Percentiles rank a stretch among this genome's conserved stretches.
Evolutionary conservation across 2,329 filamentous ascomycete species (phyloP).

Genomic region (Trichoderma sp.): DNA sequence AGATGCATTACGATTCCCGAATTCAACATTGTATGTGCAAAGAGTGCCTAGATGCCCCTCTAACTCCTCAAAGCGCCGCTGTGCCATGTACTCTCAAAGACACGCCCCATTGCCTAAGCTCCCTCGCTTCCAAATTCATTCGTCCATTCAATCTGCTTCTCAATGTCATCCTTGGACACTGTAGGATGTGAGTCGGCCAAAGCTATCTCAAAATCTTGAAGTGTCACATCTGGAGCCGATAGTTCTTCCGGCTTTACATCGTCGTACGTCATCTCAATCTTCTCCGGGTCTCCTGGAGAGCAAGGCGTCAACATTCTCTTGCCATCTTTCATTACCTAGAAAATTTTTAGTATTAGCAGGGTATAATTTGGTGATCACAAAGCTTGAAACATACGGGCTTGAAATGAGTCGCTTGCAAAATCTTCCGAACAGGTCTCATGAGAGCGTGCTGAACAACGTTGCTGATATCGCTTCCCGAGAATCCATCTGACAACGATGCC

Average conservation of each 20-base stretch:
- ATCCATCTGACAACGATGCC: conserved; percentile 82
- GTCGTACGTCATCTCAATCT: conserved; percentile 91
- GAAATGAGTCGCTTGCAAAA: conserved; percentile 96
- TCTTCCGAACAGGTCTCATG: conserved; percentile 96
- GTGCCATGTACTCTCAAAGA: conserved; percentile 27
- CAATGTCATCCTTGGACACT: conserved; percentile 82
- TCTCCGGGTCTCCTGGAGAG: conserved; percentile 83
- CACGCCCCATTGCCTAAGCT: conserved; percentile 35
- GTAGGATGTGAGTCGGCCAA: conserved; percentile 87
- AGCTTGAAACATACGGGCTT: conserved; percentile 65
- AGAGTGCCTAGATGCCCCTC: conserved; percentile 26
- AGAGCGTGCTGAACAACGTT: conserved; percentile 95
- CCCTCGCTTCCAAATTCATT: conserved; percentile 94
- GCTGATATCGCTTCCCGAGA: conserved; percentile 92
- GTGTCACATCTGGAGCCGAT: conserved; percentile 77
- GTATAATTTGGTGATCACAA: background rate
- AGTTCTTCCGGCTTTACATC: conserved; percentile 80
- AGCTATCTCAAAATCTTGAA: conserved; percentile 92
- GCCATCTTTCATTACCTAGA: conserved; percentile 67
- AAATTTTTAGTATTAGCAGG: conserved; percentile 21
- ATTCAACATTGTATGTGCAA: conserved; percentile 20
- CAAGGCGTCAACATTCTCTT: conserved; percentile 77
- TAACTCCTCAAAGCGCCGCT: conserved; percentile 34
- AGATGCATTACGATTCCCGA: conserved; percentile 13
- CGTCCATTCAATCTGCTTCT: conserved; percentile 88